Evolutionary conservation across 2,329 filamentous ascomycete species (phyloP).

Genomic region (Gremmenia infestans): DNA sequence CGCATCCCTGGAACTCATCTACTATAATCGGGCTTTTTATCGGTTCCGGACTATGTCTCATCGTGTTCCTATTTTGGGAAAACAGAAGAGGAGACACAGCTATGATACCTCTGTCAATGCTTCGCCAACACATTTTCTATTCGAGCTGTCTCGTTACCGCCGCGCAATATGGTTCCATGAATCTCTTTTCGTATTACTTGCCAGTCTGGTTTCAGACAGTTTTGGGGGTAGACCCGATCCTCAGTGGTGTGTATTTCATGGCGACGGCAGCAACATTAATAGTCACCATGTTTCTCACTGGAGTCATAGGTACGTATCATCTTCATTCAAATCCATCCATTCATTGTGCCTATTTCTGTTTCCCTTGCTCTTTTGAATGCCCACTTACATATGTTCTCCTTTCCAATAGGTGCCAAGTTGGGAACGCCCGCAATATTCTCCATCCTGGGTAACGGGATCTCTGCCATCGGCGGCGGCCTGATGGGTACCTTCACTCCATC

Average conservation of each 20-base stretch:
- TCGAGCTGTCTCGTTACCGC: slow-evolving; percentile 4
- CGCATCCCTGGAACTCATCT: slow-evolving; percentile 27
- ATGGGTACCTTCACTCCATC: slow-evolving; percentile 28
- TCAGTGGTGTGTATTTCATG: slow-evolving; percentile 26
- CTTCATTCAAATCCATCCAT: no score
- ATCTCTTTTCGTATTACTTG: slow-evolving; percentile 22
- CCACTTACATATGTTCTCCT: slow-evolving; percentile 7
- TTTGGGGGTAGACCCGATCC: slow-evolving; percentile 17
- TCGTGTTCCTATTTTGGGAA: slow-evolving; percentile 22
- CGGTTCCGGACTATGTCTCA: slow-evolving; percentile 6
- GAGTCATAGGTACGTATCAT: slow-evolving; percentile 16
- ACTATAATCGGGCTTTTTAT: slow-evolving; percentile 21
- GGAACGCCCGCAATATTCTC: slow-evolving; percentile 33
- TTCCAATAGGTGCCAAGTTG: slow-evolving; percentile 20
- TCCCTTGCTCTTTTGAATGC: background rate
- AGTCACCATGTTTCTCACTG: slow-evolving; percentile 14
- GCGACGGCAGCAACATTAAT: slow-evolving; percentile 17
- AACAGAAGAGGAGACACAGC: slow-evolving; percentile 21
- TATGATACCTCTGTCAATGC: slow-evolving; percentile 21
- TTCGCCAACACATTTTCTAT: slow-evolving; percentile 19
- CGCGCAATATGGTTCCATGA: slow-evolving; percentile 5
- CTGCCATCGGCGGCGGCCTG: slow-evolving; percentile 32
- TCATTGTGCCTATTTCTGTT: background rate
- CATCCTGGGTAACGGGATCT: slow-evolving; percentile 28
- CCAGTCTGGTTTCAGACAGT: slow-evolving; percentile 33